Evolutionary conservation across 768 basidiomycete species (phyloP), one percentile per base, ranked within the genome.

Genomic region (Russula abietina): DNA sequence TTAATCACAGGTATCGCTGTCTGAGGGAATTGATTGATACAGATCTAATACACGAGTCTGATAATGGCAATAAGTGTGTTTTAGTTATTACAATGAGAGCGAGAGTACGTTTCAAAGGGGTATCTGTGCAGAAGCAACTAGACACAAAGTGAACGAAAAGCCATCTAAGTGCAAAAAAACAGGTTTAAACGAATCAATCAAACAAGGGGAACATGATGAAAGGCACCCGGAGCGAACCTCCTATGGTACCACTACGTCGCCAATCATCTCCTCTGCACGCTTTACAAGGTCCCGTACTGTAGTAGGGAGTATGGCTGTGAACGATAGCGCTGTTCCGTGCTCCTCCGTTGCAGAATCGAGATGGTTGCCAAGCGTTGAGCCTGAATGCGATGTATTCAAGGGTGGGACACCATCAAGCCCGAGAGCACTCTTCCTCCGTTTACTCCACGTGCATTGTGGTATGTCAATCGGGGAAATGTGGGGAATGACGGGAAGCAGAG

Each of bases 1-100:
- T 49, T 55, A 43, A 30, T n/a, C 30, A 30, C 41, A 56, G 58
- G 63, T 64, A 33, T 60, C 63, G 63, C 63, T 55, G 53, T 32
- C 46, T 33, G 19, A 36, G 50, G 28, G 45, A 24, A 9, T 36
- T 54, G 52, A 9, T 36, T 54, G 52, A n/a, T 64, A 59, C 62
- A 59, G 57, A 60, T 55, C 32, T 43, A 48, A 49, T 62, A 62
- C 41, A 60, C 43, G 32, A 49, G 36, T 32, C 45, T 48, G 38
- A 58, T 63, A 32, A 50, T 49, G 38, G 28, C 58, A 45, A 54
- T 51, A 46, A 48, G 53, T 22, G 36, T 60, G n/a, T 49, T 43
- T n/a, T 12, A 36, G 33, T 30, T 33, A 16, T 55, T 55, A 60
- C 58, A 55, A 48, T 32, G 16, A 4, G 19, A 55, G 32, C 38